A percentile compares a stretch with the other conserved stretches of the same genome.
Conservation (phyloP, 1,139 yeast species). For the Kodamaea derodonti region DNA sequence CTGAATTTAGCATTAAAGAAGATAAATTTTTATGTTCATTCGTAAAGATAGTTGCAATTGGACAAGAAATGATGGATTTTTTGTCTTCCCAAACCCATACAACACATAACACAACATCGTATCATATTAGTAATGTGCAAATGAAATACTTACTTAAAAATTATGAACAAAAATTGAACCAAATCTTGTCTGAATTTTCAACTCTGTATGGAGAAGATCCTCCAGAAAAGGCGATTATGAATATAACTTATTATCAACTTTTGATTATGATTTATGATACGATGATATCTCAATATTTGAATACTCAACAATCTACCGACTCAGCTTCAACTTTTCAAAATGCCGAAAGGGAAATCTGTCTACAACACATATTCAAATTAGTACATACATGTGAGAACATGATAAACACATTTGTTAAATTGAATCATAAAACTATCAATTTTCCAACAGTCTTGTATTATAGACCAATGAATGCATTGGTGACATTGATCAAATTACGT, state of each 20-base stretch:
- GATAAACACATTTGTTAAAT: slow-evolving; percentile 39
- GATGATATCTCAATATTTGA: slow-evolving; percentile 14
- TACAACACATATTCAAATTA: slow-evolving; percentile 36
- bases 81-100: slow-evolving; percentile 8
- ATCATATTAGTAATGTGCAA: slow-evolving; percentile 1
- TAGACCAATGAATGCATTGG: slow-evolving; percentile 53
- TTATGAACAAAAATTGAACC: slow-evolving; percentile 22
- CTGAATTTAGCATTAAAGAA: slow-evolving; percentile 18
- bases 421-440: slow-evolving; percentile 34
- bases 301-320: background rate
- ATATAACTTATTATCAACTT: slow-evolving; percentile 35
- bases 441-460: slow-evolving; percentile 55
- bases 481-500: slow-evolving; percentile 42
- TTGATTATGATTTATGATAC: slow-evolving; percentile 49
- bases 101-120: background rate
- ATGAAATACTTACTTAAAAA: slow-evolving; percentile 11
- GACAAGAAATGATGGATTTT: slow-evolving; percentile 42
- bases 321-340: slow-evolving; percentile 1
- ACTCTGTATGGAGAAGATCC: slow-evolving; percentile 12
- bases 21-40: slow-evolving; percentile 39
- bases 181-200: slow-evolving; percentile 2
- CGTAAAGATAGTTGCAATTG: slow-evolving; percentile 36
- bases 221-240: slow-evolving; percentile 21
- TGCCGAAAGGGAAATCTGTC: slow-evolving; percentile 15
- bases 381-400: slow-evolving; percentile 42